A percentile compares a stretch with the other conserved stretches of the same genome.
phyloP scores from a whole-genome alignment of 768 basidiomycete genomes.

The Amanita rubescens region DNA sequence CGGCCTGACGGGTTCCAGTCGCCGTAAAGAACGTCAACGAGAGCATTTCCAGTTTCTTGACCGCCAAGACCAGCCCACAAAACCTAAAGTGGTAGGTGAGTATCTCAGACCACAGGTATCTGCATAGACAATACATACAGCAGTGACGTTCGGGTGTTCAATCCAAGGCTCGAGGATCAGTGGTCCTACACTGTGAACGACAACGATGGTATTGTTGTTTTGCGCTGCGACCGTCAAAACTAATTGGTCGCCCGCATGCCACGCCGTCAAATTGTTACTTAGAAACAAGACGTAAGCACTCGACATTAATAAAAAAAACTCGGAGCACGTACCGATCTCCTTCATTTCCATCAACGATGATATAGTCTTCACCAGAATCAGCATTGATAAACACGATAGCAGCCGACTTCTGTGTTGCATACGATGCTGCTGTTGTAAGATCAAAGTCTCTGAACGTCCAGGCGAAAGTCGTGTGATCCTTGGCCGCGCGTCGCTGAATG shows the following conservation, averaged over 20 bases:
- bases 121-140: slow-evolving; percentile 33
- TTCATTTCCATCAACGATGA: slow-evolving; percentile 71
- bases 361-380: slow-evolving; percentile 81
- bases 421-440: slow-evolving; percentile 38
- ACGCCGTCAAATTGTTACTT: slow-evolving; percentile 64
- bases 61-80: slow-evolving; percentile 67
- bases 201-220: slow-evolving; percentile 67
- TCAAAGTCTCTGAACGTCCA: slow-evolving; percentile 72
- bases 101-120: slow-evolving; percentile 6
- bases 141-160: slow-evolving; percentile 65
- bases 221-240: slow-evolving; percentile 59
- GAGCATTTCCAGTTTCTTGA: slow-evolving; percentile 59
- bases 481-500: slow-evolving; percentile 64
- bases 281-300: background rate
- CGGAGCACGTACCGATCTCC: slow-evolving; percentile 50
- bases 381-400: slow-evolving; percentile 78
- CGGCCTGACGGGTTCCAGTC: slow-evolving; percentile 60
- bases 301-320: background rate
- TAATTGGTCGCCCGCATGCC: slow-evolving; percentile 66
- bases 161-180: slow-evolving; percentile 61
- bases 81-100: slow-evolving; percentile 23
- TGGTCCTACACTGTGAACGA: slow-evolving; percentile 58
- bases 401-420: slow-evolving; percentile 45
- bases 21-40: slow-evolving; percentile 70
- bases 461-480: slow-evolving; percentile 47